Base-by-base conservation (phyloP, 164 flowering plant genomes). In the Nelumbo lutea region DNA sequence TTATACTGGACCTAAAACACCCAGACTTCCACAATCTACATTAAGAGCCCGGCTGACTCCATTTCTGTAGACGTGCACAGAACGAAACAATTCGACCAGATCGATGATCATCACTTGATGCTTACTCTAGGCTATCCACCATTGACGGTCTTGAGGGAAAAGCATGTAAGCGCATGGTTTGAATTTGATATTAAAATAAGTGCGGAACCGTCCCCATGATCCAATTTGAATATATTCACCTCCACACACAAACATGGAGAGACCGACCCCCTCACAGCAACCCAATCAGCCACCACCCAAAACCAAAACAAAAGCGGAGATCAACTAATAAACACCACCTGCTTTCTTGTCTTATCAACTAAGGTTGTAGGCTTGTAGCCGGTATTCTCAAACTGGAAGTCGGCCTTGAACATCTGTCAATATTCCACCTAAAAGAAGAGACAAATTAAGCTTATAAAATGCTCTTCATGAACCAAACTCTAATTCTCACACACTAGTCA, bases 291-390 rank as follows among this genome's bases (percentile, higher is more conserved):
- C 27, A 27, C 27, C 27, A 27, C 27, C 27, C 27, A 27, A 27
- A 50, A 50, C 7, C 8, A 50, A 13, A 50, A 50, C 27, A 50
- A 50, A 13, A 9, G 8, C 53, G 2, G 11, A 13, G 11, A 50
- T n/a, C 9, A 68, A 62, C 60, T 59, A 70, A 65, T 59, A 57
- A 43, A 58, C 45, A 52, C 48, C 64, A 39, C 72, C 59, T 72
- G 63, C 77, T 68, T 62, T 70, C 78, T 70, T 70, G 11, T 63
- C 63, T 65, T 72, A 77, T 67, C 75, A 77, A 76, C 76, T 59
- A 51, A 77, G 72, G 79, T 27, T 27, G 27, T 27, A 59, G 78
- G 63, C 91, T 91, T 91, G 91, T 89, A 91, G 87, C 81, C 69
- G 65, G 50, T 69, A 73, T 51, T 61, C 39, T 70, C 73, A 27